Conservation (phyloP, 371 early-diverging fungal genomes). For the Lichtheimia hyalospora region DNA sequence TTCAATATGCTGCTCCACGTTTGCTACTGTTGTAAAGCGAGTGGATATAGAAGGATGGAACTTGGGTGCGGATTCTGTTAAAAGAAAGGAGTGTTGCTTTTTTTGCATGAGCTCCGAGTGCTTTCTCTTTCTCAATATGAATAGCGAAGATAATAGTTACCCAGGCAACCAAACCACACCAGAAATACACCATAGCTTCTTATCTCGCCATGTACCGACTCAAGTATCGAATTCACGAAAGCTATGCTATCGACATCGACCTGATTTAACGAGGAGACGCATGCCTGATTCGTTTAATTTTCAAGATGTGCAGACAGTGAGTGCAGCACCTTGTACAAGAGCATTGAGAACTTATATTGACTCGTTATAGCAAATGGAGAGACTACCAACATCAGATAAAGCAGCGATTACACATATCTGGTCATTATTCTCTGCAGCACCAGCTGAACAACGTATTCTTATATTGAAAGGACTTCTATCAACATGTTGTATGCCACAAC, state of each 20-base stretch:
- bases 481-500: slow-evolving; percentile 75
- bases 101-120: no score
- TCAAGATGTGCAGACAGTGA: slow-evolving; percentile 20
- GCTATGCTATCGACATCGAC: slow-evolving; percentile 35
- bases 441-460: slow-evolving; percentile 56
- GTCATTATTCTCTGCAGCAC: slow-evolving; percentile 60
- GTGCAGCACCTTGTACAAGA: slow-evolving; percentile 1
- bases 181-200: slow-evolving; percentile 27
- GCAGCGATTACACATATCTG: slow-evolving; percentile 60
- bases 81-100: no score
- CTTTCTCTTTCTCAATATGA: no score
- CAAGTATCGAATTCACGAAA: slow-evolving; percentile 32
- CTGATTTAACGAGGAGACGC: slow-evolving; percentile 23
- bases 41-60: no score
- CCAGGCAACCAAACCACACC: no score
- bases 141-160: no score
- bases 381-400: slow-evolving; percentile 44
- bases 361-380: slow-evolving; percentile 40
- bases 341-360: neutral
- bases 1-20: slow-evolving; percentile 52
- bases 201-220: slow-evolving; percentile 42
- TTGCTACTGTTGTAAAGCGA: slow-evolving; percentile 24
- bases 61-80: no score
- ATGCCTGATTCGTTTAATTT: slow-evolving; percentile 24
- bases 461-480: slow-evolving; percentile 75